Percentiles rank a stretch among this genome's conserved stretches.
Evolutionary conservation across 345 rosid species (phyloP).

Genomic region (Brassica cretica): DNA sequence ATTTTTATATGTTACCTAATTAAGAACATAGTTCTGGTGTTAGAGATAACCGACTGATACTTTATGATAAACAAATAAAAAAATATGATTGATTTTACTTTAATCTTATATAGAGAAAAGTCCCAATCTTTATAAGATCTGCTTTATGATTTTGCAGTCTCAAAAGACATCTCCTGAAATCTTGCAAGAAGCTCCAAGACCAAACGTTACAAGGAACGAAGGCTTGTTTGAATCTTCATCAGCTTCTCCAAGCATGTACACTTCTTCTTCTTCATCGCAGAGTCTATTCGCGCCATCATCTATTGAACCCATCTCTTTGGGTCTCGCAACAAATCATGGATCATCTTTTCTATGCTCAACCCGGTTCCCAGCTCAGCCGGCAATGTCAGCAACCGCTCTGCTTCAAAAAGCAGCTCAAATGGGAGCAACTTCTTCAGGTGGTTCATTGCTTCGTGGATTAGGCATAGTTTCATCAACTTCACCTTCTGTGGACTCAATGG

Average conservation of each 20-base stretch:
- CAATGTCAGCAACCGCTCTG: constrained; percentile 96
- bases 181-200: constrained; percentile 46
- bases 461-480: constrained; percentile 67
- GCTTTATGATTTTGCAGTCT: no score
- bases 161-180: constrained; percentile 43
- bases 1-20: constrained; percentile 19
- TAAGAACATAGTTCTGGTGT: constrained; percentile 30
- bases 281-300: constrained; percentile 42
- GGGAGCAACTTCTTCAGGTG: constrained; percentile 55
- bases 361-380: constrained; percentile 39
- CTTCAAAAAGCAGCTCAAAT: constrained; percentile 97
- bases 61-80: constrained; percentile 32
- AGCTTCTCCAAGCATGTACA: constrained; percentile 39
- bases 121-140: no score
- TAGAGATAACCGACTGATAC: no score
- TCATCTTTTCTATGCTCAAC: constrained; percentile 43
- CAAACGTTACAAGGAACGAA: constrained; percentile 42
- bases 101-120: neutral
- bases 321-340: constrained; percentile 59
- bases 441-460: constrained; percentile 75
- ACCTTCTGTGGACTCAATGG: constrained; percentile 49
- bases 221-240: constrained; percentile 53
- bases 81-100: constrained; percentile 12
- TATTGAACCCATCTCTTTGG: constrained; percentile 64
- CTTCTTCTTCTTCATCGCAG: constrained; percentile 41